These are phyloP conservation scores for Fraxinus quadrangulata DNA, from an alignment of 257 asterid genomes.

Conservation along the genomic window DNA sequence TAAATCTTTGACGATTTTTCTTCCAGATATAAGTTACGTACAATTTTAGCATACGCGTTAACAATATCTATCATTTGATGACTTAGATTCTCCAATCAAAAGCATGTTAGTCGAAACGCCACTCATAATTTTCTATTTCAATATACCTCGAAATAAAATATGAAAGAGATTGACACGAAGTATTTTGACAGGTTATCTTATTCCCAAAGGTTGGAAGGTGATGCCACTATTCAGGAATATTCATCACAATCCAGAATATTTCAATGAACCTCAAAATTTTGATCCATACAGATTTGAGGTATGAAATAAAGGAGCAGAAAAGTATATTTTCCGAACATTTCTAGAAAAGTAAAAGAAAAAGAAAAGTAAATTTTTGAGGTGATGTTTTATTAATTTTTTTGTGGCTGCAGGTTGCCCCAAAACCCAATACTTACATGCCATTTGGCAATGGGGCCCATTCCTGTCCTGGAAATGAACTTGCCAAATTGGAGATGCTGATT, in stretches of 20 bases:
- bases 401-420: slow-evolving; percentile 62
- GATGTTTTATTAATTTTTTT: slow-evolving; percentile 27
- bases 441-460: slow-evolving; percentile 93
- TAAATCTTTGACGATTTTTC: too few relatives aligned
- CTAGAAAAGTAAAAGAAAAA: slow-evolving; percentile 25
- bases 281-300: slow-evolving; percentile 86
- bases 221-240: slow-evolving; percentile 92
- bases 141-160: neutral
- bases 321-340: slow-evolving; percentile 22
- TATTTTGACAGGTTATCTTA: slow-evolving; percentile 60
- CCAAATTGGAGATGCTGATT: slow-evolving; percentile 75
- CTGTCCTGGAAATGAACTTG: slow-evolving; percentile 90
- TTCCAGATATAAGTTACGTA: neutral
- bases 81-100: too few relatives aligned
- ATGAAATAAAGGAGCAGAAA: slow-evolving; percentile 14
- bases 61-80: too few relatives aligned
- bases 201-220: slow-evolving; percentile 98
- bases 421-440: slow-evolving; percentile 86
- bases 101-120: too few relatives aligned
- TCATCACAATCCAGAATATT: slow-evolving; percentile 85
- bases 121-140: neutral
- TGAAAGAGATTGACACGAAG: slow-evolving; percentile 13
- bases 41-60: neutral
- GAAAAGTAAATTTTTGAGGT: slow-evolving; percentile 20
- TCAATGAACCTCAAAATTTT: slow-evolving; percentile 68